Evolutionary conservation across 169 alveolate genomes (phyloP).

Genomic region (Cystoisospora suis): DNA sequence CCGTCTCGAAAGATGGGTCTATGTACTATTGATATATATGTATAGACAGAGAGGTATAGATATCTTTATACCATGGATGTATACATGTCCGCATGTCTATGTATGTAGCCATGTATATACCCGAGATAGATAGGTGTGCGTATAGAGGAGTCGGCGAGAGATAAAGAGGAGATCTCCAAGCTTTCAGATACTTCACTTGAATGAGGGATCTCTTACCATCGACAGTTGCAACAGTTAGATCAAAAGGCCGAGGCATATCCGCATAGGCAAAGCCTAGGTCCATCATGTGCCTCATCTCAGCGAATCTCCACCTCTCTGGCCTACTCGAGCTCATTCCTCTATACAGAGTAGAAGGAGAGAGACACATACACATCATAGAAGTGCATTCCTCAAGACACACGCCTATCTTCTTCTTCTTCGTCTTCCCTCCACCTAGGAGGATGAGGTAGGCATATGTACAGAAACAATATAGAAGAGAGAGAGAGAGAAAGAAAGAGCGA

Average conservation of each 20-base stretch:
- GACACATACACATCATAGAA: too few species aligned
- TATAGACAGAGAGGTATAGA: not conserved
- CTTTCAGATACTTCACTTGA: too few species aligned
- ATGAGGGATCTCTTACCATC: conserved; percentile 54
- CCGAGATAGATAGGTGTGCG: not conserved
- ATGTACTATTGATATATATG: not conserved
- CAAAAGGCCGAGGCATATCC: conserved; percentile 30
- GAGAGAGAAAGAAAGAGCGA: too few species aligned
- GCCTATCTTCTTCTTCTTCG: too few species aligned
- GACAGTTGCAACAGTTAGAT: conserved; percentile 21
- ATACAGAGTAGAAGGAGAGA: too few species aligned
- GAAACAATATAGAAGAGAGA: too few species aligned
- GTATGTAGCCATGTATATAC: not conserved
- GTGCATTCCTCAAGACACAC: too few species aligned
- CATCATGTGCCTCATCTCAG: conserved; percentile 19
- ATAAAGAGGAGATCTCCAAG: too few species aligned
- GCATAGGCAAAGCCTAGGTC: not conserved
- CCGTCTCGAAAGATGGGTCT: not conserved
- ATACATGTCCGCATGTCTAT: not conserved
- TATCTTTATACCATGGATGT: not conserved
- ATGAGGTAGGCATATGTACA: too few species aligned
- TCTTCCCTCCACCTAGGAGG: too few species aligned
- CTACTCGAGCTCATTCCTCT: not conserved
- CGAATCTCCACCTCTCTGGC: conserved; percentile 34
- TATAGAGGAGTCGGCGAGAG: too few species aligned